Conservation (phyloP, 176 grass and related monocot species). For the Elaeis guineensis region DNA sequence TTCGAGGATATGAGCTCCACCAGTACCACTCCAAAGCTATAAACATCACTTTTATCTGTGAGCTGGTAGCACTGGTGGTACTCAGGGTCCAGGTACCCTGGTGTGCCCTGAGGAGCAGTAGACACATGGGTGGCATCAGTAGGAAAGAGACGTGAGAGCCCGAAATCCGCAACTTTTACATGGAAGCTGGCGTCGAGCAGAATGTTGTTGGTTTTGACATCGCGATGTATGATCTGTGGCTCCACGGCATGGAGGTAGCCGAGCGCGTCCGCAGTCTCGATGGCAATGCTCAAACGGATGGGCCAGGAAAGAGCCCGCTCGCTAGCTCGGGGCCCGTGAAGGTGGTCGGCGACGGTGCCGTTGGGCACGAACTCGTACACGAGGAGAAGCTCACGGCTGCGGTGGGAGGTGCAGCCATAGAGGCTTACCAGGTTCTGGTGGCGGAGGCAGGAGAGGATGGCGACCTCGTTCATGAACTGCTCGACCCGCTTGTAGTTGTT, state of each 20-base stretch:
- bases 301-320: slow-evolving; percentile 71
- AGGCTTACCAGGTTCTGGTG: slow-evolving; percentile 83
- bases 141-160: slow-evolving; percentile 2
- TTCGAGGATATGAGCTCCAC: slow-evolving; percentile 89
- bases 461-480: slow-evolving; percentile 90
- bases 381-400: slow-evolving; percentile 69
- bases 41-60: slow-evolving; percentile 85
- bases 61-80: slow-evolving; percentile 93
- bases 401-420: slow-evolving; percentile 84
- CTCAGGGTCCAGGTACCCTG: slow-evolving; percentile 70
- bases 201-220: slow-evolving; percentile 88
- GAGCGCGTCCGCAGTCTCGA: slow-evolving; percentile 78
- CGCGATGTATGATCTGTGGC: slow-evolving; percentile 78
- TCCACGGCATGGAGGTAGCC: slow-evolving; percentile 74
- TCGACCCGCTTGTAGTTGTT: slow-evolving; percentile 66
- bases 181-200: slow-evolving; percentile 68
- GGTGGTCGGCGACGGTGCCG: slow-evolving; percentile 83
- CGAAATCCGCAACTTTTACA: slow-evolving; percentile 88
- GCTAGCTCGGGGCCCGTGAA: slow-evolving; percentile 44
- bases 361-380: slow-evolving; percentile 89
- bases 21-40: slow-evolving; percentile 82
- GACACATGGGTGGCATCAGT: neutral
- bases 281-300: slow-evolving; percentile 54
- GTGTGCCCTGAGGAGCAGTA: slow-evolving; percentile 6
- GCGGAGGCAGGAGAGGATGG: slow-evolving; percentile 64